Evolutionary conservation across 2,329 filamentous ascomycete genomes (phyloP), one percentile per base, ranked within the genome.

Genomic region (Fusarium domesticum): DNA sequence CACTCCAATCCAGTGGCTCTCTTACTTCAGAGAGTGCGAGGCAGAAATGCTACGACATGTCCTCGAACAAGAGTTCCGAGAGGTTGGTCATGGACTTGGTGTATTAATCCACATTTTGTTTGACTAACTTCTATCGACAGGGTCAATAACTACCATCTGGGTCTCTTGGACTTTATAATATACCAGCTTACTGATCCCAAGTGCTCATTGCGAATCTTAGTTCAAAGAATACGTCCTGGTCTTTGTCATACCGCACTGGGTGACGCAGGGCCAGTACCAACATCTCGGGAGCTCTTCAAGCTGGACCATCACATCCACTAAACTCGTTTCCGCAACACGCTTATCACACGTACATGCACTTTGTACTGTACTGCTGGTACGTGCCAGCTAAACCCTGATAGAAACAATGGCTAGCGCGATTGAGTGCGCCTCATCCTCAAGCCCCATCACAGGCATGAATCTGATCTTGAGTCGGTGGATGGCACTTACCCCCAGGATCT

Each of bases 401-500:
- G 32, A 44, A 44, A 49, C 39, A 43, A 35, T 28, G 8, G 20
- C 36, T 60, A 60, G 55, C 45, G 53, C 39, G 39, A 37, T 50
- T 56, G 53, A 35, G 45, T 41, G 39, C 28, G 18, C 45, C 42
- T 48, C 58, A 56, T 51, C 47, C 45, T 43, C 42, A 47, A 48
- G 42, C 43, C 40, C 37, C 39, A 58, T 48, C 46, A 50, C 42
- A 18, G 39, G 40, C 47, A 31, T 37, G 49, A 54, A 47, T 50
- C 48, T 51, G 43, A 48, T 45, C 39, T 50, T 43, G 54, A 61
- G 58, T 58, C 48, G 54, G 50, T 50, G 47, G 50, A 47, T 56
- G 54, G 57, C 54, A 56, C 58, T 56, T 51, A 51, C 53, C 57
- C 58, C 48, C 59, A 62, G 59, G 59, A 58, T 59, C 48, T 59